These are phyloP conservation scores for Leptographium lundbergii DNA, from an alignment of 2,329 filamentous ascomycete species.

Conservation along the genomic window DNA sequence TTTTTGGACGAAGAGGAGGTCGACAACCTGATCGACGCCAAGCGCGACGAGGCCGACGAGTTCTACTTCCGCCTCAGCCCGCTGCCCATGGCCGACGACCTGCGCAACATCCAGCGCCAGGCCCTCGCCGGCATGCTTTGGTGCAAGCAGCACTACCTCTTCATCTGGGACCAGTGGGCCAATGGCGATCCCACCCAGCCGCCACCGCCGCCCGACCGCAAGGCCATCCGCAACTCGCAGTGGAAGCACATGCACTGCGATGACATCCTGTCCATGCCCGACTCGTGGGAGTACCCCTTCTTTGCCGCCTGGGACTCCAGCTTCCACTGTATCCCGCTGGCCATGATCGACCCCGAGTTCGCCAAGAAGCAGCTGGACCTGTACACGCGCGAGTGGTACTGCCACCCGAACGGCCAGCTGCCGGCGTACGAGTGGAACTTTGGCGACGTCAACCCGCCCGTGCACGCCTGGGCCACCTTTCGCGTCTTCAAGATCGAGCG, in stretches of 20 bases:
- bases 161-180: conserved; percentile 96
- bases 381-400: conserved; percentile 96
- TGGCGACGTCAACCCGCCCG: conserved; percentile 89
- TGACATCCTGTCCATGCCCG: conserved; percentile 93
- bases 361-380: conserved; percentile 96
- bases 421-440: conserved; percentile 96
- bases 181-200: conserved; percentile 85
- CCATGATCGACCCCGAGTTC: conserved; percentile 96
- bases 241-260: conserved; percentile 96
- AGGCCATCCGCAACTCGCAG: conserved; percentile 69
- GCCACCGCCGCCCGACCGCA: conserved; percentile 68
- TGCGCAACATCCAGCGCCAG: conserved; percentile 89
- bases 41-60: conserved; percentile 83
- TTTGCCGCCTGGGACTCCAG: conserved; percentile 96
- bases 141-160: conserved; percentile 95
- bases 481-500: conserved; percentile 96
- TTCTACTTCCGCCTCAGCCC: conserved; percentile 93
- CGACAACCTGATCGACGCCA: conserved; percentile 78
- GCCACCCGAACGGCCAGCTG: conserved; percentile 91
- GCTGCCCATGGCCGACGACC: conserved; percentile 82
- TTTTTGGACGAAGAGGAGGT: conserved; percentile 90
- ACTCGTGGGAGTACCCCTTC: conserved; percentile 98
- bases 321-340: conserved; percentile 89
- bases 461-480: conserved; percentile 94
- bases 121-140: conserved; percentile 96